Base-by-base conservation (phyloP, 495 filamentous ascomycete species). In the Talaromyces adpressus region DNA sequence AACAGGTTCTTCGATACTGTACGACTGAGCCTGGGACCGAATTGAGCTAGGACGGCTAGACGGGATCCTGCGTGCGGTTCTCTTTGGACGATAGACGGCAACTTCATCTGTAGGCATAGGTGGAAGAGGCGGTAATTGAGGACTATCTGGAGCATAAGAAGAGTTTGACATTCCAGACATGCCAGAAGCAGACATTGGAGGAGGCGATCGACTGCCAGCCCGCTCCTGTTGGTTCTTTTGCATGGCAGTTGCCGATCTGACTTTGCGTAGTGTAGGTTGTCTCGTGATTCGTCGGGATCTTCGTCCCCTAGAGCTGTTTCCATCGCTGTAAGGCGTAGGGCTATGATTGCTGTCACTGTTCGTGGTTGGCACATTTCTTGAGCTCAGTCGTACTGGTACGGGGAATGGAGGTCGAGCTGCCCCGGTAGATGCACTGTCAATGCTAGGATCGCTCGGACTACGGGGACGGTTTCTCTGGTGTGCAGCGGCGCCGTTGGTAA, bases 331-430 rank as follows among this genome's bases (percentile, higher is more conserved):
- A 66, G 76, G 86, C n/a, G 90, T 92, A 14, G 93, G 92, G 64
- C 90, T 96, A 62, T 85, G 84, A 16, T 84, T 86, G 30, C 89
- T 89, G 63, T 97, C 92, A 63, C 90, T 95, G 34, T 81, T 75
- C 67, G 84, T 89, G 61, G 87, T 72, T 5, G 87, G 85, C 36
- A 88, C 81, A 67, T 89, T 89, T 65, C 91, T 85, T 3, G 94
- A 97, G 71, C 93, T 97, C 18, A 90, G 86, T 61, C 94, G 83
- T 11, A 87, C 89, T 4, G 94, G 94, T 8, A 98, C 93, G 0
- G 95, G 92, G 79, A 96, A 96, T 23, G 91, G 91, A 32, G 78
- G 75, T 62, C 79, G 72, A 45, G 68, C 77, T 66, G 74, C 81
- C 63, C 84, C 82, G 57, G 67, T 76, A 67, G 75, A 82, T 64